These are phyloP conservation scores for Prunus davidiana DNA, from an alignment of 306 rosid species.

Conservation along the genomic window DNA sequence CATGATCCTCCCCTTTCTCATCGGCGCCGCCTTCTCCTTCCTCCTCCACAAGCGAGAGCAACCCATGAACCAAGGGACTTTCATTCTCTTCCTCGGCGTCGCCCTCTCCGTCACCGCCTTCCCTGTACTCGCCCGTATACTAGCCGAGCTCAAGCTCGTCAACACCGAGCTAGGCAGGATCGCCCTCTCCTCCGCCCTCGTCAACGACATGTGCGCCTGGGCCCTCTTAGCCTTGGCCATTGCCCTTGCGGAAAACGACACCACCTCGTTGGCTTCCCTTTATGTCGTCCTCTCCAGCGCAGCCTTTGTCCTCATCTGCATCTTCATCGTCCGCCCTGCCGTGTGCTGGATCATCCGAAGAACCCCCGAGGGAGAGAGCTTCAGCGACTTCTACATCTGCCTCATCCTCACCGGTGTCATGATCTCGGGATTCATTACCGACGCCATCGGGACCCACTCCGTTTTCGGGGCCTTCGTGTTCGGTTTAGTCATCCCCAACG, in stretches of 20 bases:
- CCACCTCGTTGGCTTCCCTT: conserved; percentile 55
- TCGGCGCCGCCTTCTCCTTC: conserved; percentile 40
- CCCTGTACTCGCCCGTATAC: conserved; percentile 74
- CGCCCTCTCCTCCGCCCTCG: conserved; percentile 63
- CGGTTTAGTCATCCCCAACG: conserved; percentile 84
- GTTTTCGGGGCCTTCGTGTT: conserved; percentile 92
- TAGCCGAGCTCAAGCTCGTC: conserved; percentile 75
- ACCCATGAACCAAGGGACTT: conserved; percentile 9
- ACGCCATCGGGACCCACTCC: conserved; percentile 88
- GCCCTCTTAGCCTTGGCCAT: conserved; percentile 72
- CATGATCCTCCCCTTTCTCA: conserved; percentile 62
- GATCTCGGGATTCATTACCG: conserved; percentile 84
- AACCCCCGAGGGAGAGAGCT: conserved; percentile 85
- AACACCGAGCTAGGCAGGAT: conserved; percentile 71
- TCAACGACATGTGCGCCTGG: conserved; percentile 90
- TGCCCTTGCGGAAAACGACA: conserved; percentile 56
- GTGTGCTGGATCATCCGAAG: conserved; percentile 54
- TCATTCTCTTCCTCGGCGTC: conserved; percentile 63
- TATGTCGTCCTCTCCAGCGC: conserved; percentile 72
- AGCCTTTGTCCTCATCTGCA: conserved; percentile 53
- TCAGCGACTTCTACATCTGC: conserved; percentile 68
- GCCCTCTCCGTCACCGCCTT: conserved; percentile 72
- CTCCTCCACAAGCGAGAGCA: neutral
- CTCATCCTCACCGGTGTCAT: conserved; percentile 84
- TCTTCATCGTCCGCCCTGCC: conserved; percentile 54